These are phyloP conservation scores for Trichoderma brevicompactum DNA, from an alignment of 2,329 filamentous ascomycete genomes.

Conservation along the genomic window DNA sequence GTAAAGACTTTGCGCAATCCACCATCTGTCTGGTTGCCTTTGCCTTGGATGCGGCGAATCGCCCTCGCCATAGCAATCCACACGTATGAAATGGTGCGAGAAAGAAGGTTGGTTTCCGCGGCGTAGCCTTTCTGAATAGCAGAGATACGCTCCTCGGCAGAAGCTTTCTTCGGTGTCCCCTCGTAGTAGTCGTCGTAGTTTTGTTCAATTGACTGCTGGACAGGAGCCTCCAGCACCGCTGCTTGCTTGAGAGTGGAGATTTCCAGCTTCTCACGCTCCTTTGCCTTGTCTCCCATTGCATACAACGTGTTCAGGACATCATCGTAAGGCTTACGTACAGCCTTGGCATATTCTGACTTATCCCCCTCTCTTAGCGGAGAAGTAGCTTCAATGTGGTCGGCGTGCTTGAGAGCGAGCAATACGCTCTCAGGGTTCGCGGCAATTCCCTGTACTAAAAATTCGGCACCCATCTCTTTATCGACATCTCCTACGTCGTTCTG, in stretches of 20 bases:
- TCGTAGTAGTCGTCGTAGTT: conserved; percentile 60
- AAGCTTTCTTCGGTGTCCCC: conserved; percentile 51
- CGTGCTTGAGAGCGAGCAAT: conserved; percentile 84
- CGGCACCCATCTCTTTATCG: conserved; percentile 64
- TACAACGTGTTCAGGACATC: conserved; percentile 87
- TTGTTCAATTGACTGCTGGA: conserved; percentile 47
- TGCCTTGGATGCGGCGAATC: conserved; percentile 92
- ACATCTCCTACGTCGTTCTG: conserved; percentile 71
- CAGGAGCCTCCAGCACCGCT: conserved; percentile 44
- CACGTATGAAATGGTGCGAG: conserved; percentile 83
- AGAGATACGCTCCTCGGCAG: conserved; percentile 67
- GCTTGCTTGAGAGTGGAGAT: conserved; percentile 61
- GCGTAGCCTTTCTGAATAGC: conserved; percentile 69
- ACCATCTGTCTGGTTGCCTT: conserved; percentile 66
- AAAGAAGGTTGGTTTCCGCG: conserved; percentile 74
- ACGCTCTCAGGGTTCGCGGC: conserved; percentile 93
- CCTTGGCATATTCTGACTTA: conserved; percentile 74
- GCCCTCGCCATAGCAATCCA: conserved; percentile 96
- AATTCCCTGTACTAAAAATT: conserved; percentile 81
- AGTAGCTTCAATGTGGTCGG: conserved; percentile 81
- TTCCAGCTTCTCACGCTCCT: conserved; percentile 64
- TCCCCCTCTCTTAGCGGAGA: conserved; percentile 78
- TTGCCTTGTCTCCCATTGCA: conserved; percentile 74
- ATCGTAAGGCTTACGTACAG: conserved; percentile 82
- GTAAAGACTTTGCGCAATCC: conserved; percentile 88